Percentiles rank a stretch among this genome's conserved stretches.
These are phyloP conservation scores for Dactylellina drechsleri DNA, from an alignment of 2,329 filamentous ascomycete genomes.

Conservation along the genomic window DNA sequence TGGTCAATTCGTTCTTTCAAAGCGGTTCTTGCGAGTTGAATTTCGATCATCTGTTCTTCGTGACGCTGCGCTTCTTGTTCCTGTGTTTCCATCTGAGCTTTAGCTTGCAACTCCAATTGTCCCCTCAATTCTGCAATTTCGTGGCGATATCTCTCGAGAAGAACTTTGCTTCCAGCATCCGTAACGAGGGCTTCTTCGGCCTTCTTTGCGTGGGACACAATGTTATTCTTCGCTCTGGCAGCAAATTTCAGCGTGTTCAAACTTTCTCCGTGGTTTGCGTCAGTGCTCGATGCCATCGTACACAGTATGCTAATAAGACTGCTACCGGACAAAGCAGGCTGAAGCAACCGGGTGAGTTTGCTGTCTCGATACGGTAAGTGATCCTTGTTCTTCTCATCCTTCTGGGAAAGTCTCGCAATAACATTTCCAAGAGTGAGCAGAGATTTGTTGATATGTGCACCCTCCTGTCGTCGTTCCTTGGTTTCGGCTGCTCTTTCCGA, in stretches of 20 bases:
- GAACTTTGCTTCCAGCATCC: constrained; percentile 85
- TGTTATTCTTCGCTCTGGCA: constrained; percentile 95
- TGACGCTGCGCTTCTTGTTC: constrained; percentile 86
- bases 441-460: constrained; percentile 98
- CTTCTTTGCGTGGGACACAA: constrained; percentile 94
- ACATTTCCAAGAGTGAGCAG: constrained; percentile 93
- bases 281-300: constrained; percentile 75
- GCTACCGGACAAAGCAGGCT: constrained; percentile 90
- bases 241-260: constrained; percentile 97
- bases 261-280: constrained; percentile 70
- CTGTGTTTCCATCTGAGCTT: constrained; percentile 77
- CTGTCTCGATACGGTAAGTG: constrained; percentile 97
- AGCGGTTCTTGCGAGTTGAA: constrained; percentile 94
- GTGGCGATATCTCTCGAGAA: constrained; percentile 91
- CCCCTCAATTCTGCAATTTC: constrained; percentile 84
- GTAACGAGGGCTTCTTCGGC: constrained; percentile 83
- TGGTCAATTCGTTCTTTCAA: constrained; percentile 98
- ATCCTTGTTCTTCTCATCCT: constrained; percentile 82
- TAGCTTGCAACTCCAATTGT: constrained; percentile 81
- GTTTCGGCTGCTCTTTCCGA: constrained; percentile 95
- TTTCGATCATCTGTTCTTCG: constrained; percentile 97
- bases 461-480: constrained; percentile 92
- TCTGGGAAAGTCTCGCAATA: constrained; percentile 83
- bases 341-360: constrained; percentile 91
- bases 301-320: constrained; percentile 97